These are phyloP conservation scores for Saccharomycopsis babjevae DNA, from an alignment of 805 yeast genomes.

Conservation along the genomic window DNA sequence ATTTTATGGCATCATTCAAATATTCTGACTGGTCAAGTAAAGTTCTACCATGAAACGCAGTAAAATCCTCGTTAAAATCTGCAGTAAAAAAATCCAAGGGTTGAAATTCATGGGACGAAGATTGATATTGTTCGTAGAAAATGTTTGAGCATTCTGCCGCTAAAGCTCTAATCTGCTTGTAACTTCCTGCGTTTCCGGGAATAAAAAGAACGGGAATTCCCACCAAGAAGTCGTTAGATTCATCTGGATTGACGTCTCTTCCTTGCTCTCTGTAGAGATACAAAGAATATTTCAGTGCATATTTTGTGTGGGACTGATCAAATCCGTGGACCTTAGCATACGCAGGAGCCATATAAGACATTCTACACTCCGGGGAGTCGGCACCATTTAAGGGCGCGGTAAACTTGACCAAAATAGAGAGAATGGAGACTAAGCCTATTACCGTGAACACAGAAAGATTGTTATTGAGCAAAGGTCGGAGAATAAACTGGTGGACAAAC, in stretches of 20 bases:
- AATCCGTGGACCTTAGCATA: constrained; percentile 68
- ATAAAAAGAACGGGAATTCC: constrained; percentile 89
- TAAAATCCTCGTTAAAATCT: constrained; percentile 90
- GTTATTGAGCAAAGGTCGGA: neutral
- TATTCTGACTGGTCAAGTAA: constrained; percentile 90
- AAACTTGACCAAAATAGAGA: constrained; percentile 25
- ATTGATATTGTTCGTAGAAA: constrained; percentile 30
- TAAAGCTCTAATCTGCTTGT: constrained; percentile 80
- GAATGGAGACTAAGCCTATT: constrained; percentile 10
- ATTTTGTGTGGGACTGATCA: constrained; percentile 56
- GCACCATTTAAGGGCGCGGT: constrained; percentile 30
- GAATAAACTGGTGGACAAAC: neutral
- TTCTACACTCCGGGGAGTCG: constrained; percentile 46
- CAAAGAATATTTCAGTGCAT: constrained; percentile 75
- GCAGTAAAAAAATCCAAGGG: constrained; percentile 77
- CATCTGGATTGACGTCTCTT: constrained; percentile 44
- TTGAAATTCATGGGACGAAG: constrained; percentile 13
- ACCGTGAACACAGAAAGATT: neutral
- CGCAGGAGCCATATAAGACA: constrained; percentile 75
- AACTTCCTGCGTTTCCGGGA: constrained; percentile 97
- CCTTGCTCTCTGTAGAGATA: constrained; percentile 82
- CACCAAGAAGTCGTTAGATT: constrained; percentile 28
- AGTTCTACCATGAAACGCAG: constrained; percentile 93
- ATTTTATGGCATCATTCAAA: constrained; percentile 74
- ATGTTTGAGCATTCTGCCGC: constrained; percentile 68